Conservation (phyloP, 495 filamentous ascomycete species). For the Penicillium ochrochloron region DNA sequence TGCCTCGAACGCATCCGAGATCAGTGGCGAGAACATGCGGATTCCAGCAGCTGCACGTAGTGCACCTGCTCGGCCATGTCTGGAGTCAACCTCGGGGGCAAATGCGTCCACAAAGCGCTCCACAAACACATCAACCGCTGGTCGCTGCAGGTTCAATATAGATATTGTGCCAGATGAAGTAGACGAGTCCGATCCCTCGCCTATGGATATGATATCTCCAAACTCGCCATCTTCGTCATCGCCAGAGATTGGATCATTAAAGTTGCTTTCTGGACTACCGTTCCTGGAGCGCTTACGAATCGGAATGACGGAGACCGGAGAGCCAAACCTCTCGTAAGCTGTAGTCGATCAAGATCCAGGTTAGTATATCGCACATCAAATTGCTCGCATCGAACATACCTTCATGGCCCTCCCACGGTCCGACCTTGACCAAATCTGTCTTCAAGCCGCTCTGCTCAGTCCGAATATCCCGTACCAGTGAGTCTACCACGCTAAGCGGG, state of each 20-base stretch:
- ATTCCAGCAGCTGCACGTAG: constrained; percentile 47
- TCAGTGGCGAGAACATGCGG: constrained; percentile 51
- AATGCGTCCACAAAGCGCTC: constrained; percentile 54
- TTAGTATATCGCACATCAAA: neutral
- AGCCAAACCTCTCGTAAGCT: constrained; percentile 29
- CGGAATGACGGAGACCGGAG: constrained; percentile 19
- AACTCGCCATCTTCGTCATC: constrained; percentile 24
- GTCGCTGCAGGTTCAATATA: constrained; percentile 32
- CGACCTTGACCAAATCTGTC: constrained; percentile 27
- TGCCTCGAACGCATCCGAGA: constrained; percentile 47
- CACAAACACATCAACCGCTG: constrained; percentile 46
- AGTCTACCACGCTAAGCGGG: constrained; percentile 39
- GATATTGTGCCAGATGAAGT: constrained; percentile 32
- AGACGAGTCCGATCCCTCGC: constrained; percentile 32
- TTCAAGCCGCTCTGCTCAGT: constrained; percentile 28
- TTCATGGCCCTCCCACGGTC: constrained; percentile 38
- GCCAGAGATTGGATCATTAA: constrained; percentile 20
- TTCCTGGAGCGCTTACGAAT: constrained; percentile 14
- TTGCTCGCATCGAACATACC: constrained; percentile 23
- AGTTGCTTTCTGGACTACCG: constrained; percentile 14
- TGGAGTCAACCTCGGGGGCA: constrained; percentile 46
- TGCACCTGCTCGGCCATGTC: constrained; percentile 47
- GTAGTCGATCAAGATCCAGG: neutral
- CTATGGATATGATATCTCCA: constrained; percentile 19
- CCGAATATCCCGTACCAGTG: constrained; percentile 42